A percentile compares a stretch with the other conserved stretches of the same genome.
Conservation (phyloP, 2,329 filamentous ascomycete genomes). For the Lachnellula willkommii region DNA sequence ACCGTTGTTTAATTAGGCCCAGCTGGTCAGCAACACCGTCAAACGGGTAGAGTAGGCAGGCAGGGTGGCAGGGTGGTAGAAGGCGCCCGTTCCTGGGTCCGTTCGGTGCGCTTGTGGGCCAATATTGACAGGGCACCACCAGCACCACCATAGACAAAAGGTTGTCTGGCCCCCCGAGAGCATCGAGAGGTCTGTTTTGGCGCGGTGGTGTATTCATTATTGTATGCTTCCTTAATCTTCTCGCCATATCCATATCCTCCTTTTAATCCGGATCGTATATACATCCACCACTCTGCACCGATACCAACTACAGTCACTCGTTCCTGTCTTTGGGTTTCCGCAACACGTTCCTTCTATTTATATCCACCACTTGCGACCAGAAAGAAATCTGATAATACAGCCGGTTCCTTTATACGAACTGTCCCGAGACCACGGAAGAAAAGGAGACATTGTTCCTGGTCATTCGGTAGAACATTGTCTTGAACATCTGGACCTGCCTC, state of each 20-base stretch:
- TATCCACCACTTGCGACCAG: neutral
- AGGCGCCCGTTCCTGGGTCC: neutral
- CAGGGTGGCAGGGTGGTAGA: neutral
- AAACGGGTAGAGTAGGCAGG: neutral
- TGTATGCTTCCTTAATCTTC: neutral
- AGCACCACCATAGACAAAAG: neutral
- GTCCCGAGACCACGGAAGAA: neutral
- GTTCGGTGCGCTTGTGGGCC: neutral
- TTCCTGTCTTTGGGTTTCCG: conserved; percentile 17
- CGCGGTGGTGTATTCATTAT: neutral
- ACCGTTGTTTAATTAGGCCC: neutral
- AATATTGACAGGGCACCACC: neutral
- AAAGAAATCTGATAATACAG: neutral
- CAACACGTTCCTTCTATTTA: neutral
- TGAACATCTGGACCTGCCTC: neutral
- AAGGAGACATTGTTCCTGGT: neutral
- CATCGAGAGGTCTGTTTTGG: too few relatives aligned
- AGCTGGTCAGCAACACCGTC: neutral
- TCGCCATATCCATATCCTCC: neutral
- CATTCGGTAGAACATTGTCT: neutral
- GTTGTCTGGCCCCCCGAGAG: neutral
- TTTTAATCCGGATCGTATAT: neutral
- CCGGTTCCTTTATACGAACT: neutral
- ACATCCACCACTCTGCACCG: neutral
- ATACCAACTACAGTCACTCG: conserved; percentile 28